Base-by-base conservation (phyloP, 139 green algal genomes). In the Chlorella sp. region DNA sequence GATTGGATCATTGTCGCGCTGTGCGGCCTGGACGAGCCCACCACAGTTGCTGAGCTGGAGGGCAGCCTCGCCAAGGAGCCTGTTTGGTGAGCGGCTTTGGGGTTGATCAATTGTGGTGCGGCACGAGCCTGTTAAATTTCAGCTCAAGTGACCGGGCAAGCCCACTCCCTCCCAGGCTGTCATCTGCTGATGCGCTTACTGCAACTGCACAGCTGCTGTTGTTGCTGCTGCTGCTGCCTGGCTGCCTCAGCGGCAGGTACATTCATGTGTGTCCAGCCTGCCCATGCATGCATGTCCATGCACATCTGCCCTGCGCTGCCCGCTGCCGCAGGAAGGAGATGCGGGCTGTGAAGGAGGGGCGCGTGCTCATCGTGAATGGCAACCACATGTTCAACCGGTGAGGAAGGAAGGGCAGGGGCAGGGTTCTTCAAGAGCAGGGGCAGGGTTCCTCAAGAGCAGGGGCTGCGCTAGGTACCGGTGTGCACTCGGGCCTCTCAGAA, bases 361-460 rank as follows among this genome's bases (percentile, higher is more conserved):
- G 57, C 1, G 94, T 98, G 41, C 90, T 90, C 11, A 55, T 98
- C 18, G 95, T 98, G 38, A 95, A 98, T 82, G 95, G 95, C 73
- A 95, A 98, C 87, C 88, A 93, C 36, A 88, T 88, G 82, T 87
- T 87, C 73, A 83, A 87, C 73, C 68, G 80, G 51, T 60, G 51
- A 60, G 51, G 12, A 60, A 4, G 51, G 51, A 15, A 23, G 15
- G 11, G 11, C 51, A 60, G 9, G 51, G 11, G 13, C 12, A 18
- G 13, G 9, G 18, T 60, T 21, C 12, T 23, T 15, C 11, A 60
- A 21, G 3, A 21, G 2, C 15, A 21, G 51, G 51, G 51, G 51
- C 12, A 60, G 44, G 44, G 7, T 55, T 55, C 7, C 7, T 11
- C 7, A 55, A 11, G 7, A 11, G 7, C 11, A 11, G 44, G 44